Conservation (phyloP, 805 yeast species). For the Yamadazyma nakazawae region DNA sequence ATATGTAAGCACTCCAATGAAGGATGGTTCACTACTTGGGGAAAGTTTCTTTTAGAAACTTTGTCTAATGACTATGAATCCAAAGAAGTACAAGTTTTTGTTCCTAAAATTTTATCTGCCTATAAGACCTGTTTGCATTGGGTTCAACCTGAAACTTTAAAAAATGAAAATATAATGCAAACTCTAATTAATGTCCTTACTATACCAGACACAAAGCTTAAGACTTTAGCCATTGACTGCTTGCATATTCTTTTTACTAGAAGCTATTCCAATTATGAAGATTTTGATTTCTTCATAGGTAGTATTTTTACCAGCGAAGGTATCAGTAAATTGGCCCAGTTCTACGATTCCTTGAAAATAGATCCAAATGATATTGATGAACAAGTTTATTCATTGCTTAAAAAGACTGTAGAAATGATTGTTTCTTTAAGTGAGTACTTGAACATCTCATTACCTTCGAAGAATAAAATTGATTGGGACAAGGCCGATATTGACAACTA, state of each 20-base stretch:
- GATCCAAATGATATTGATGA: slow-evolving; percentile 77
- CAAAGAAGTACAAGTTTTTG: slow-evolving; percentile 40
- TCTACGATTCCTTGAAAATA: slow-evolving; percentile 58
- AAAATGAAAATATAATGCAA: slow-evolving; percentile 60
- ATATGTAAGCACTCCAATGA: slow-evolving; percentile 64
- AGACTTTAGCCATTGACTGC: slow-evolving; percentile 85
- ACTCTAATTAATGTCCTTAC: slow-evolving; percentile 59
- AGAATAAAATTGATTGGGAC: slow-evolving; percentile 46
- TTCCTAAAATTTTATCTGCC: slow-evolving; percentile 70
- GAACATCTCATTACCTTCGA: slow-evolving; percentile 40
- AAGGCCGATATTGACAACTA: slow-evolving; percentile 64
- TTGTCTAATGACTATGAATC: slow-evolving; percentile 28
- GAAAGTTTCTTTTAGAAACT: slow-evolving; percentile 31
- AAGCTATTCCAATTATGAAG: slow-evolving; percentile 58
- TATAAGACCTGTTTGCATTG: slow-evolving; percentile 89
- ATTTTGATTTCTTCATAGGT: slow-evolving; percentile 76
- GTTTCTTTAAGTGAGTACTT: slow-evolving; percentile 82
- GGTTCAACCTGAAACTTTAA: slow-evolving; percentile 77
- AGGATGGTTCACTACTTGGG: slow-evolving; percentile 89
- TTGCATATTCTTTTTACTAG: slow-evolving; percentile 86
- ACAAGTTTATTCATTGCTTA: slow-evolving; percentile 71
- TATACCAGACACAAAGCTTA: slow-evolving; percentile 60
- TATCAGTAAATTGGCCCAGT: slow-evolving; percentile 61
- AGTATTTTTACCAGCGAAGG: slow-evolving; percentile 73
- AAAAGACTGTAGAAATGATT: slow-evolving; percentile 90